Percentiles rank a stretch among this genome's conserved stretches.
Evolutionary conservation across 345 rosid species (phyloP).

Genomic region (Aquilaria malaccensis): DNA sequence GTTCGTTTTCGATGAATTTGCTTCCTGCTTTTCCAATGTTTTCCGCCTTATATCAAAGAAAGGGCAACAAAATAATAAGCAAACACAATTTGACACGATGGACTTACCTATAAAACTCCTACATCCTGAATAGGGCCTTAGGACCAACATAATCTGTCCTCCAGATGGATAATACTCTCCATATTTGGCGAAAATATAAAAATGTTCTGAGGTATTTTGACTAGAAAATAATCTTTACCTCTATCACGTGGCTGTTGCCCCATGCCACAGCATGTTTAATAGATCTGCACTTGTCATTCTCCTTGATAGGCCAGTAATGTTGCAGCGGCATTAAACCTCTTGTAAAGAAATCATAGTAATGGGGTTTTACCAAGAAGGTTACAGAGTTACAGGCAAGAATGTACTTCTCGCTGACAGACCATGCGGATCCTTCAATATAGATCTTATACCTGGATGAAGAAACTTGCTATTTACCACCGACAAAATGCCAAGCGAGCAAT

Average conservation of each 20-base stretch:
- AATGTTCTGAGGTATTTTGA: too few species aligned
- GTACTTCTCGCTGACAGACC: slow-evolving; percentile 88
- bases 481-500: background rate
- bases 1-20: slow-evolving; percentile 36
- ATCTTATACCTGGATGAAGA: slow-evolving; percentile 55
- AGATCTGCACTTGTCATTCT: slow-evolving; percentile 59
- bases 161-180: too few species aligned
- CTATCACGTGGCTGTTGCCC: slow-evolving; percentile 54
- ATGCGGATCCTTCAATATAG: slow-evolving; percentile 75
- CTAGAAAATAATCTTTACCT: slow-evolving; percentile 31
- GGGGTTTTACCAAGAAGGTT: slow-evolving; percentile 53
- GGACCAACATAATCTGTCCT: too few species aligned
- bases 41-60: slow-evolving; percentile 40
- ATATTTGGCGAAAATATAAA: too few species aligned
- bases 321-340: slow-evolving; percentile 53
- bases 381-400: slow-evolving; percentile 78
- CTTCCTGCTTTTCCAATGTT: slow-evolving; percentile 58
- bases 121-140: too few species aligned
- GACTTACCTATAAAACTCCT: too few species aligned
- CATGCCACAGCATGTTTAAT: slow-evolving; percentile 69
- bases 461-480: background rate
- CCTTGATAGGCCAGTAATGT: slow-evolving; percentile 74
- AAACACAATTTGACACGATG: background rate
- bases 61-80: background rate
- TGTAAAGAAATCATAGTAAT: slow-evolving; percentile 62